Evolutionary conservation across 208 protist species (phyloP), one percentile per base, ranked within the genome.

Genomic region (Crithidia thermophila): DNA sequence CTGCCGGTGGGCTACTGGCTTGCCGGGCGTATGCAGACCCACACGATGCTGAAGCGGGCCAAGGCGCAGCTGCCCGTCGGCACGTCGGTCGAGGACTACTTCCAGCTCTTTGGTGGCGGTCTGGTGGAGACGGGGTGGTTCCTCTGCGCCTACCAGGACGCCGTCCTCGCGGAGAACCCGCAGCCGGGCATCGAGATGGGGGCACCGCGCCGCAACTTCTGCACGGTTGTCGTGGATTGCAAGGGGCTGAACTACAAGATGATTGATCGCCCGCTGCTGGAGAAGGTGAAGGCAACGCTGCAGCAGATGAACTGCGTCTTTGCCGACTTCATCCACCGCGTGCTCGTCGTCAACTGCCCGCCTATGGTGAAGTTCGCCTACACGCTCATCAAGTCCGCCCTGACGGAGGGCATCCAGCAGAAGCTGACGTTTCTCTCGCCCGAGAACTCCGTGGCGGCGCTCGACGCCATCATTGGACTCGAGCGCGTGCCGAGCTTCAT

Each of bases 331-430:
- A 60, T 92, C 9, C 67, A 87, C 64, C 82, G 82, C 61, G 60
- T 92, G 47, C 52, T 86, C 40, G 77, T 82, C 27, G 75, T 88
- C 13, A 92, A 92, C 69, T 85, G 75, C 68, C 82, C 86, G 20
- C 61, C 57, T 7, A 86, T 92, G 81, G 72, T 92, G 18, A 69
- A 72, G 50, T 84, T 92, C 42, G 86, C 77, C 25, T 92, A 81
- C 62, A 59, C 66, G 16, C 77, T 92, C 23, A 55, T 92, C 42
- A 89, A 92, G 60, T 60, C 69, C 16, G 65, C 75, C 23, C 45
- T 92, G 16, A 66, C 67, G 40, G 61, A 73, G 14, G 69, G 67
- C 5, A 63, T 89, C 50, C 82, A 75, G 30, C 27, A 65, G 27
- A 92, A 92, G 64, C 67, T 92, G 20, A 71, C 51, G 31, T 88